phyloP scores from a whole-genome alignment of 805 yeast genomes.

The Metschnikowia bowlesiae region DNA sequence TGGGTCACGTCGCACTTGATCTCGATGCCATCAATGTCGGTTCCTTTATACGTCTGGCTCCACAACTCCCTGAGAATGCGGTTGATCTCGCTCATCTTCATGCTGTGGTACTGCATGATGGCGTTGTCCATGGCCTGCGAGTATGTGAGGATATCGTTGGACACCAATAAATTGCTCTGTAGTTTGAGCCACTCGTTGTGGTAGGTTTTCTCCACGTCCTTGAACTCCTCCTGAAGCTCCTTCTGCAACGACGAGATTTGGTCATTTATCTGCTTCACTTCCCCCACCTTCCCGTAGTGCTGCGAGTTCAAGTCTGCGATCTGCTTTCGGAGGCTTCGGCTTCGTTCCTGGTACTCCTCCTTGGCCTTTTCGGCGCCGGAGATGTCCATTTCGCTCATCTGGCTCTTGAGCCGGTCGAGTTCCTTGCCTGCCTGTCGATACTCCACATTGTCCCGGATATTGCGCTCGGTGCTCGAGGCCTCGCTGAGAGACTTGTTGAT shows the following conservation, averaged over 20 bases:
- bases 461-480: slow-evolving; percentile 57
- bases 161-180: slow-evolving; percentile 69
- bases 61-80: slow-evolving; percentile 84
- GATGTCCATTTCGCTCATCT: slow-evolving; percentile 45
- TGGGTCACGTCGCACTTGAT: slow-evolving; percentile 67
- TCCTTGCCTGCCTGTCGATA: slow-evolving; percentile 43
- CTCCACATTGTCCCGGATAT: slow-evolving; percentile 61
- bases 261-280: slow-evolving; percentile 73
- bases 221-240: slow-evolving; percentile 69
- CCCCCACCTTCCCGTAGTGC: slow-evolving; percentile 79
- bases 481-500: slow-evolving; percentile 47
- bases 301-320: slow-evolving; percentile 54
- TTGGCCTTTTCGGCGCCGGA: slow-evolving; percentile 58
- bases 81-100: slow-evolving; percentile 91
- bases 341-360: slow-evolving; percentile 55
- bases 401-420: slow-evolving; percentile 29
- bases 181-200: slow-evolving; percentile 68
- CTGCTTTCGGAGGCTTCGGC: slow-evolving; percentile 45
- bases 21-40: slow-evolving; percentile 88
- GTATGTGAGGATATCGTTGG: slow-evolving; percentile 77
- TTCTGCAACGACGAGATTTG: slow-evolving; percentile 52
- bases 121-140: slow-evolving; percentile 86
- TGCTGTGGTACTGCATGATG: slow-evolving; percentile 85
- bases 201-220: slow-evolving; percentile 59
- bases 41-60: slow-evolving; percentile 91